These are phyloP conservation scores for Aspergillus asperescens DNA, from an alignment of 495 filamentous ascomycete genomes.

Conservation along the genomic window DNA sequence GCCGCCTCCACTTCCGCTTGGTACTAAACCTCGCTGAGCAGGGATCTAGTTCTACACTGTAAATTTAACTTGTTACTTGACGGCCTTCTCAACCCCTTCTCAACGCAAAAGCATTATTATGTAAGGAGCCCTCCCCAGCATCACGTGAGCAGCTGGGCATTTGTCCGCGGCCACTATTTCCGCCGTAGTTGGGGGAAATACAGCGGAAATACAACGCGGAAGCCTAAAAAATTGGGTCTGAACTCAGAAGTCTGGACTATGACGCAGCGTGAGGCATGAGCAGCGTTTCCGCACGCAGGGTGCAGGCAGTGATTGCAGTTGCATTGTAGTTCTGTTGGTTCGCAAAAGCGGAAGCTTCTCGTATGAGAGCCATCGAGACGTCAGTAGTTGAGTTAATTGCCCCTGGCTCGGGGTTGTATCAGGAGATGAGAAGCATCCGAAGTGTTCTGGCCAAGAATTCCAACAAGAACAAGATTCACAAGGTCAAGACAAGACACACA, in stretches of 20 bases:
- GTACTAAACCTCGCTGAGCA: conserved; percentile 42
- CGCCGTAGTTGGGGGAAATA: not conserved
- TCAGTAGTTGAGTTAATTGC: not conserved
- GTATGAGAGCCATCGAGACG: conserved; percentile 2
- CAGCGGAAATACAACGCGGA: not conserved
- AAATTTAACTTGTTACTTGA: not conserved
- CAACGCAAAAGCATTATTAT: not conserved
- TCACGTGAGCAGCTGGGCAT: not conserved
- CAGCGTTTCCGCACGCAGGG: not conserved
- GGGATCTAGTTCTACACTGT: not conserved
- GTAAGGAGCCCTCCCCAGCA: not conserved
- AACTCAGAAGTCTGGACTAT: not conserved
- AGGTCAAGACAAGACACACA: not conserved
- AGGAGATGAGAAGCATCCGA: not conserved
- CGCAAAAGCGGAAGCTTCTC: conserved; percentile 1
- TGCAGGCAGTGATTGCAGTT: not conserved
- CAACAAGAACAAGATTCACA: not conserved
- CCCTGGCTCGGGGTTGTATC: not conserved
- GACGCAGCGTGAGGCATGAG: not conserved
- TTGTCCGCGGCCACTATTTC: not conserved
- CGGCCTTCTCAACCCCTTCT: not conserved
- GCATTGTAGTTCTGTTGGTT: not conserved
- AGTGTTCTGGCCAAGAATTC: not conserved
- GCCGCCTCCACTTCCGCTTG: conserved; percentile 39
- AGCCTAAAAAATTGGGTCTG: not conserved